A percentile compares a stretch with the other conserved stretches of the same genome.
phyloP scores from a whole-genome alignment of 1,139 yeast species.

The Wickerhamomyces sp. region DNA sequence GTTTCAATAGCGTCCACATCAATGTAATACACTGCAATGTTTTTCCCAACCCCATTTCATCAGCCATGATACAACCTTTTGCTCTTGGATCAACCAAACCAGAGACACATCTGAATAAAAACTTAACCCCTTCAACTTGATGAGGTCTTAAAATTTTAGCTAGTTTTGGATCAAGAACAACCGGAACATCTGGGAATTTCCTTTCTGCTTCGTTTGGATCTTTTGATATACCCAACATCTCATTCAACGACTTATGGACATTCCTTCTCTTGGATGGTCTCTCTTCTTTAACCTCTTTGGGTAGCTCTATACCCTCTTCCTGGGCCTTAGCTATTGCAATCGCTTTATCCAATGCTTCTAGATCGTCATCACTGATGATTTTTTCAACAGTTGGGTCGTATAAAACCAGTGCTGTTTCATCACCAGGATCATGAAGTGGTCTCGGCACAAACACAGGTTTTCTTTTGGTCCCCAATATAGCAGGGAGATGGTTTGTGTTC shows the following conservation, averaged over 20 bases:
- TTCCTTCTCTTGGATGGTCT: conserved; percentile 31
- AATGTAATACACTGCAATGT: conserved; percentile 89
- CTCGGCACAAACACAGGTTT: conserved; percentile 71
- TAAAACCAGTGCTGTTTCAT: conserved; percentile 88
- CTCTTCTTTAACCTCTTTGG: conserved; percentile 18
- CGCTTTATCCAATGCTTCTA: conserved; percentile 26
- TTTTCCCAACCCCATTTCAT: conserved; percentile 97
- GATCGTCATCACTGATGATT: conserved; percentile 40
- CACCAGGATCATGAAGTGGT: conserved; percentile 89
- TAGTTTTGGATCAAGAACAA: conserved; percentile 87
- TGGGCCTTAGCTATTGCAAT: conserved; percentile 21
- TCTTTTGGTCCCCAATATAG: conserved; percentile 76
- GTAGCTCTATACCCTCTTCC: conserved; percentile 24
- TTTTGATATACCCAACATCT: conserved; percentile 68
- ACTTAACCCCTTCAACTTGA: conserved; percentile 93
- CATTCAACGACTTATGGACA: conserved; percentile 67
- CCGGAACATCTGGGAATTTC: conserved; percentile 82
- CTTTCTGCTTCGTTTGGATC: conserved; percentile 43
- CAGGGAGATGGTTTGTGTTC: conserved; percentile 50
- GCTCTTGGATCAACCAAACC: conserved; percentile 86
- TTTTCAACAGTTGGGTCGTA: conserved; percentile 91
- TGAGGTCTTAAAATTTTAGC: conserved; percentile 89
- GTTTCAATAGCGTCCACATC: conserved; percentile 90
- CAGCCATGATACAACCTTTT: conserved; percentile 98
- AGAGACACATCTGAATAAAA: conserved; percentile 83